phyloP scores from a whole-genome alignment of 2,329 filamentous ascomycete species.

The Herpotrichia juniperi region DNA sequence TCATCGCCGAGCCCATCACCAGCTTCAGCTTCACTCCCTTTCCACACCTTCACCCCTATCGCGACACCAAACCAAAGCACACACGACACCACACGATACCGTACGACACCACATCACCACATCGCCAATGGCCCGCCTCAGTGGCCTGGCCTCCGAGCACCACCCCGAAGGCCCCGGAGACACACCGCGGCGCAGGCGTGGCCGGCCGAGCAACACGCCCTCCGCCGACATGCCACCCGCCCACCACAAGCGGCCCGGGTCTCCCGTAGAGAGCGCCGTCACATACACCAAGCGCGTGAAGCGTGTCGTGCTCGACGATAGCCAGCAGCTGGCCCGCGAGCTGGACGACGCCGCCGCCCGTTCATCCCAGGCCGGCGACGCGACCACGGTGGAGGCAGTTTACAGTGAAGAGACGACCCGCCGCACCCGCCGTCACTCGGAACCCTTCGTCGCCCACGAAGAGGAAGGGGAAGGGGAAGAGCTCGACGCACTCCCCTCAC shows the following conservation, averaged over 20 bases:
- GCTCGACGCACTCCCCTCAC: slow-evolving; percentile 18
- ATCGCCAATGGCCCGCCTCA: slow-evolving; percentile 39
- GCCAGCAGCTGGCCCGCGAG: slow-evolving; percentile 43
- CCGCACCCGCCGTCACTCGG: slow-evolving; percentile 40
- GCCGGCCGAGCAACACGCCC: slow-evolving; percentile 33
- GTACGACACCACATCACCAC: not conserved
- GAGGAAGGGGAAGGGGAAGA: slow-evolving; percentile 23
- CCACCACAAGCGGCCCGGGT: slow-evolving; percentile 35
- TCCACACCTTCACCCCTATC: not conserved
- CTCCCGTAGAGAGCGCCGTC: slow-evolving; percentile 27
- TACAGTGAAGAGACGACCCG: slow-evolving; percentile 21
- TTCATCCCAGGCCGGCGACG: slow-evolving; percentile 17
- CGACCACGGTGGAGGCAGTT: slow-evolving; percentile 8
- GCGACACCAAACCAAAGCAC: not conserved
- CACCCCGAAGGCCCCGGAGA: slow-evolving; percentile 43
- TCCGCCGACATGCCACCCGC: slow-evolving; percentile 25
- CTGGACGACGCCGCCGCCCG: slow-evolving; percentile 35
- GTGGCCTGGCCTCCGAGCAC: slow-evolving; percentile 42
- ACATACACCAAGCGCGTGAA: slow-evolving; percentile 39
- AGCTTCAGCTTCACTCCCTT: not conserved
- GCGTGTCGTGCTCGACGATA: slow-evolving; percentile 34
- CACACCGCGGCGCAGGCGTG: slow-evolving; percentile 37
- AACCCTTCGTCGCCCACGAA: slow-evolving; percentile 31
- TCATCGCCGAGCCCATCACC: not conserved
- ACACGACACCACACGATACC: not conserved